Evolutionary conservation across 2,329 filamentous ascomycete species (phyloP).

Genomic region (Sporothrix humicola): DNA sequence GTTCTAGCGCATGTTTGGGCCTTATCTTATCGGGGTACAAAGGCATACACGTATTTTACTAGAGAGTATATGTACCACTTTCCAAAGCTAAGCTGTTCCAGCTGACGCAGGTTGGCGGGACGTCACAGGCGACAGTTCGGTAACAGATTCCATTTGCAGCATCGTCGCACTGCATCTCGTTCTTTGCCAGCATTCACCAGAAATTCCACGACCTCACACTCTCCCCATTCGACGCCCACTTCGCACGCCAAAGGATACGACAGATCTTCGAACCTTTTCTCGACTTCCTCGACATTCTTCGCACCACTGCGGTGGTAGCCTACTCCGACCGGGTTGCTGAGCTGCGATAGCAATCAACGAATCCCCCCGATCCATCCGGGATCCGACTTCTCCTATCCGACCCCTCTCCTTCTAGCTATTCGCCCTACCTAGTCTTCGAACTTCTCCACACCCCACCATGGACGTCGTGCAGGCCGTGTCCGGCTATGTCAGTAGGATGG

Average conservation of each 20-base stretch:
- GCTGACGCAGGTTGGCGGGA: conserved; percentile 31
- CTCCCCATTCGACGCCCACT: not conserved
- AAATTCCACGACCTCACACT: not conserved
- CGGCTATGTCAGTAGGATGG: conserved; percentile 96
- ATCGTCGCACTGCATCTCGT: not conserved
- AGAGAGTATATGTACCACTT: not conserved
- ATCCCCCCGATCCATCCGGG: conserved; percentile 10
- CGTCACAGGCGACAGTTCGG: conserved; percentile 29
- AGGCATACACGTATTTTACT: not conserved
- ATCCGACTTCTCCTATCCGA: not conserved
- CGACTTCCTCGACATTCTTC: not conserved
- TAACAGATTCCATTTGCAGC: conserved; percentile 27
- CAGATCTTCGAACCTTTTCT: not conserved
- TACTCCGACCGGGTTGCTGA: conserved; percentile 10
- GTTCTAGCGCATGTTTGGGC: conserved; percentile 25
- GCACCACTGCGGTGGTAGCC: conserved; percentile 21
- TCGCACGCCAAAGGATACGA: not conserved
- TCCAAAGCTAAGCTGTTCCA: conserved; percentile 26
- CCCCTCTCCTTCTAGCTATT: too few species aligned
- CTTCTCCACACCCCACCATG: conserved; percentile 61
- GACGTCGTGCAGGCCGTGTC: conserved; percentile 92
- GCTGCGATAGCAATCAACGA: conserved; percentile 22
- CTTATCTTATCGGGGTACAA: conserved; percentile 35
- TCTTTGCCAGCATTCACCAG: not conserved
- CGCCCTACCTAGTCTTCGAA: too few species aligned